These are phyloP conservation scores for Penicillium sp. DNA, from an alignment of 2,329 filamentous ascomycete genomes.

Conservation along the genomic window DNA sequence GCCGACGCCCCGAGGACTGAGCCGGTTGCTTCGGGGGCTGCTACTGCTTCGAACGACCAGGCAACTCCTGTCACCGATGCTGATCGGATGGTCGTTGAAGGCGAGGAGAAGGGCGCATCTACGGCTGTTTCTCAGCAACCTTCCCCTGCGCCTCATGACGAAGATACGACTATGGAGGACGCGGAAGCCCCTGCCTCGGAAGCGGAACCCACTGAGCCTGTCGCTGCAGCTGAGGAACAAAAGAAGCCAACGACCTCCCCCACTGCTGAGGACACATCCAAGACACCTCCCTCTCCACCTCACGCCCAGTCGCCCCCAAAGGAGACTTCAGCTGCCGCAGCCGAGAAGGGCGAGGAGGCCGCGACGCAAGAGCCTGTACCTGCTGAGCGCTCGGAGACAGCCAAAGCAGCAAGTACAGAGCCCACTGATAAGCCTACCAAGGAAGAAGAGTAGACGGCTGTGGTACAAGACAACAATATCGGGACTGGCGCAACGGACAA, in stretches of 20 bases:
- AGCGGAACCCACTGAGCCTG: constrained; percentile 14
- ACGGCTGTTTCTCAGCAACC: constrained; percentile 31
- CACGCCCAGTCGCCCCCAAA: constrained; percentile 23
- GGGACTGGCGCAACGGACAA: constrained; percentile 37
- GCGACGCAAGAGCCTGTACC: constrained; percentile 7
- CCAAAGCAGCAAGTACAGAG: constrained; percentile 14
- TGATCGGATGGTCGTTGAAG: constrained; percentile 32
- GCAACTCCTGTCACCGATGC: constrained; percentile 33
- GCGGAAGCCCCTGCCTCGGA: constrained; percentile 23
- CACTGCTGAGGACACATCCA: constrained; percentile 18
- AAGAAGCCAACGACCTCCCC: constrained; percentile 26
- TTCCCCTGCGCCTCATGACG: constrained; percentile 32
- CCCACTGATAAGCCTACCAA: constrained; percentile 29
- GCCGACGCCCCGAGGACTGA: constrained; percentile 38
- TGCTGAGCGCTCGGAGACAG: constrained; percentile 13
- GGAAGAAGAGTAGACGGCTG: constrained; percentile 30
- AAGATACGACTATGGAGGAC: constrained; percentile 43
- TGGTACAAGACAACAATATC: constrained; percentile 24
- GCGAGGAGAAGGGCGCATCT: constrained; percentile 30
- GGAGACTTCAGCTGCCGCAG: constrained; percentile 15
- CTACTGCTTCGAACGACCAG: constrained; percentile 31
- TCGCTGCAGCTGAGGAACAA: constrained; percentile 16
- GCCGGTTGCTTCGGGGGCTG: constrained; percentile 34
- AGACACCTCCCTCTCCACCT: constrained; percentile 19
- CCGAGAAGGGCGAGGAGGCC: constrained; percentile 12